phyloP scores from a whole-genome alignment of 352 stramenopile species.

The Saprolegnia parasitica region DNA sequence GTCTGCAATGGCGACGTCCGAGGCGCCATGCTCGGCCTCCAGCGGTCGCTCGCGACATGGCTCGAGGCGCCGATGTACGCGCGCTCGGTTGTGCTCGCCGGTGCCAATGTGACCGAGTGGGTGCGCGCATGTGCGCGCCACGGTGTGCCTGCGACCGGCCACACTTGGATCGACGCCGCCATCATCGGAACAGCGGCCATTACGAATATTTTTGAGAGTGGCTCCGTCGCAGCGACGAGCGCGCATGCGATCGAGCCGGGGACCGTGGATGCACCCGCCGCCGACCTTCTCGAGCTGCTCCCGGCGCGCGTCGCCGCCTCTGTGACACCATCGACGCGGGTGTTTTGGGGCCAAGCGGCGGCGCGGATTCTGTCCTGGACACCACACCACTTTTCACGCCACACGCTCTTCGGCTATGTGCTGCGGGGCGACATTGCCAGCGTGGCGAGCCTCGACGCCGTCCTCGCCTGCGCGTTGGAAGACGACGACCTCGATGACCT shows the following conservation, averaged over 20 bases:
- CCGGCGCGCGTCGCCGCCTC: too few species aligned
- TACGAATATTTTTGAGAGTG: conserved; percentile 12
- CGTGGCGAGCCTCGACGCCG: neutral
- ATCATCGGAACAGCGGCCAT: neutral
- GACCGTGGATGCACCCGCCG: neutral
- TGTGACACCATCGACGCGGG: neutral
- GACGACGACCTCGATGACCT: neutral
- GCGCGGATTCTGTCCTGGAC: neutral
- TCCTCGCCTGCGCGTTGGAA: neutral
- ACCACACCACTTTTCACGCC: neutral
- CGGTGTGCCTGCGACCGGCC: neutral
- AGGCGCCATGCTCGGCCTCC: neutral
- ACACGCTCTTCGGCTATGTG: neutral
- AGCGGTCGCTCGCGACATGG: neutral
- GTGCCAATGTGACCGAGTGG: neutral
- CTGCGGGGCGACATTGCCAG: neutral
- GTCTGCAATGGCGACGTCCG: neutral
- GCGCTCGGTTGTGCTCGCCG: neutral
- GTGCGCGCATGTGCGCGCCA: neutral
- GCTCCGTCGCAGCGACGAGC: neutral
- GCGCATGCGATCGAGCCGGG: neutral
- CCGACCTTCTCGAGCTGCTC: too few species aligned
- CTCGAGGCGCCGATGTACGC: neutral
- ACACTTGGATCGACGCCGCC: neutral
- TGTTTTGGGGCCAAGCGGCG: neutral